phyloP scores from a whole-genome alignment of 2,329 filamentous ascomycete species.

The Paraconiothyrium brasiliense region DNA sequence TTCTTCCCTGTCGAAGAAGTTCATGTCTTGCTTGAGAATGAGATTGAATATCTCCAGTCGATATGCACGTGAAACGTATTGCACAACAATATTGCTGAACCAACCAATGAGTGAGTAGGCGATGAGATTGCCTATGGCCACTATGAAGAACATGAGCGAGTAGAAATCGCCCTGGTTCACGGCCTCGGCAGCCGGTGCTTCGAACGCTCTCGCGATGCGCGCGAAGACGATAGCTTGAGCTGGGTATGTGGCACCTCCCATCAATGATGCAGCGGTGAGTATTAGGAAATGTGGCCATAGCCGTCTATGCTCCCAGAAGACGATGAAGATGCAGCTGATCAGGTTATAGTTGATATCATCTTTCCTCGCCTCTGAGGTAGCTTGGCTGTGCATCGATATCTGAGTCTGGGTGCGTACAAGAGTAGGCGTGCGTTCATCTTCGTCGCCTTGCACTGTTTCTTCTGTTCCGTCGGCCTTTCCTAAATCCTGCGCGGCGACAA shows the following conservation, averaged over 20 bases:
- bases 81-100: slow-evolving; percentile 56
- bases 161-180: slow-evolving; percentile 59
- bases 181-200: slow-evolving; percentile 50
- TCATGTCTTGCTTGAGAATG: slow-evolving; percentile 91
- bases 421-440: slow-evolving; percentile 25
- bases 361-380: slow-evolving; percentile 29
- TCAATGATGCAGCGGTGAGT: slow-evolving; percentile 38
- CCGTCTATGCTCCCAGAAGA: slow-evolving; percentile 45
- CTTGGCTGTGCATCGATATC: slow-evolving; percentile 34
- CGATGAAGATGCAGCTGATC: slow-evolving; percentile 35
- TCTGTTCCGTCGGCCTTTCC: slow-evolving; percentile 38
- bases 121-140: slow-evolving; percentile 58
- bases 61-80: slow-evolving; percentile 47
- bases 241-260: slow-evolving; percentile 56
- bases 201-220: slow-evolving; percentile 59
- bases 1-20: slow-evolving; percentile 89
- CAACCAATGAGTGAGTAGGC: slow-evolving; percentile 60
- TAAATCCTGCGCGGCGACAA: slow-evolving; percentile 65
- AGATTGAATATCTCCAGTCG: slow-evolving; percentile 74
- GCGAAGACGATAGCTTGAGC: slow-evolving; percentile 62
- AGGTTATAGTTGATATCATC: slow-evolving; percentile 42
- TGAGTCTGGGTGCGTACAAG: slow-evolving; percentile 42
- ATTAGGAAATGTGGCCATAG: slow-evolving; percentile 49
- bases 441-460: slow-evolving; percentile 25
- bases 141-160: slow-evolving; percentile 65